phyloP scores from a whole-genome alignment of 805 yeast species.

The Ogataea dorogensis region DNA sequence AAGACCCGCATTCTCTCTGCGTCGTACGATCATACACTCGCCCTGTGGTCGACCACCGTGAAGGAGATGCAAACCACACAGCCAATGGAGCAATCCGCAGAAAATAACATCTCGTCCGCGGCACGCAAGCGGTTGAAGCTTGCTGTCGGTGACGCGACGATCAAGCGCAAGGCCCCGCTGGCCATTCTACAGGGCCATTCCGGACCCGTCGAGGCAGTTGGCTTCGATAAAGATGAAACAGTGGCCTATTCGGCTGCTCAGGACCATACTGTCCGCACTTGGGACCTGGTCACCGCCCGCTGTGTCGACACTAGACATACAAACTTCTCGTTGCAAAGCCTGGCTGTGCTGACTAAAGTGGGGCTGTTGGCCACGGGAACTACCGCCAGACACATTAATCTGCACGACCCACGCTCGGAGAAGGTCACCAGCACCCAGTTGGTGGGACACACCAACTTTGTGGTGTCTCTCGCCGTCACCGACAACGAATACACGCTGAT shows the following conservation, averaged over 20 bases:
- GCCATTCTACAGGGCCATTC: slow-evolving; percentile 76
- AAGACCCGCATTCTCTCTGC: slow-evolving; percentile 73
- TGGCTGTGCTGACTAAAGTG: slow-evolving; percentile 63
- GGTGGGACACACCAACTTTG: slow-evolving; percentile 89
- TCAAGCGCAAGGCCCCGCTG: slow-evolving; percentile 80
- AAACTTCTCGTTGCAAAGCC: slow-evolving; percentile 76
- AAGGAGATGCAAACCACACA: slow-evolving; percentile 75
- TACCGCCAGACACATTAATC: slow-evolving; percentile 92
- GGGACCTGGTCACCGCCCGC: slow-evolving; percentile 89
- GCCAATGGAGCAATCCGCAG: slow-evolving; percentile 40
- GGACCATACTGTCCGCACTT: slow-evolving; percentile 92
- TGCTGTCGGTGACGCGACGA: slow-evolving; percentile 71
- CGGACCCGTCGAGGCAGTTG: slow-evolving; percentile 84
- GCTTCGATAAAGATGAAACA: slow-evolving; percentile 72
- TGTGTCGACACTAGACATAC: slow-evolving; percentile 87
- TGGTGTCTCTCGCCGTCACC: slow-evolving; percentile 75
- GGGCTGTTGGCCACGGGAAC: slow-evolving; percentile 89
- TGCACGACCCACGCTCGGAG: slow-evolving; percentile 86
- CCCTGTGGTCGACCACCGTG: slow-evolving; percentile 84
- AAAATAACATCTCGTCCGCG: slow-evolving; percentile 60
- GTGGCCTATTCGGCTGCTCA: slow-evolving; percentile 94
- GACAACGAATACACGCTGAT: slow-evolving; percentile 77
- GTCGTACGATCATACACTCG: slow-evolving; percentile 74
- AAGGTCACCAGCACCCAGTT: slow-evolving; percentile 68
- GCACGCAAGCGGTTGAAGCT: slow-evolving; percentile 86